Evolutionary conservation across 768 basidiomycete species (phyloP), one percentile per base, ranked within the genome.

Genomic region (Xerocomus brunneocitrinus): DNA sequence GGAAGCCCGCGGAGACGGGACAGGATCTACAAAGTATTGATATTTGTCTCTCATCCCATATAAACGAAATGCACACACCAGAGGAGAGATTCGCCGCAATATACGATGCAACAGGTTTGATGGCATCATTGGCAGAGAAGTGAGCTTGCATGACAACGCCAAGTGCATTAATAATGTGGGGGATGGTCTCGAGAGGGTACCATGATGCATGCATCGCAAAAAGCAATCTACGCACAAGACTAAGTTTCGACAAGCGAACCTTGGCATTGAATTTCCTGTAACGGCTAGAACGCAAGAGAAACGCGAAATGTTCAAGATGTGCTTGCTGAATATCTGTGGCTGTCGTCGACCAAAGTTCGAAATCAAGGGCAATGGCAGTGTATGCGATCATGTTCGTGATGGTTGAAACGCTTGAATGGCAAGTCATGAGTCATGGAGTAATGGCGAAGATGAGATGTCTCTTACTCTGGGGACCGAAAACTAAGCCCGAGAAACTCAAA

Each of bases 401-500:
- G 0, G 89, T 91, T 1, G 95, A 94, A 52, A 81, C 78, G 30
- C 91, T 94, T 54, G 43, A 7, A 34, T 7, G 44, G 13, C n/a
- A n/a, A 51, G 1, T 45, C 19, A 51, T 56, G 16, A 57, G 54
- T 19, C 35, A 45, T 35, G 25, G 5, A 28, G 8, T 2, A 27
- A 24, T 47, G 14, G 22, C 6, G 19, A 27, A 41, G 8, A 32
- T 24, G 8, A 50, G 24, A 32, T 0, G 1, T 19, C 10, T 70
- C 87, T 49, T 63, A 93, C 91, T 91, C 87, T 10, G 91, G 88
- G 5, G 78, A 79, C 48, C 83, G 81, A 64, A 92, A 89, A 65
- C 89, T 89, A 61, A 95, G 72, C 8, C 95, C 95, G 24, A 95
- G 67, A 62, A 93, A 91, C 67, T 88, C 85, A 62, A 97, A 90